A percentile compares a stretch with the other conserved stretches of the same genome.
Evolutionary conservation across 208 protist genomes (phyloP).

Genomic region (Trypanosoma melophagium): DNA sequence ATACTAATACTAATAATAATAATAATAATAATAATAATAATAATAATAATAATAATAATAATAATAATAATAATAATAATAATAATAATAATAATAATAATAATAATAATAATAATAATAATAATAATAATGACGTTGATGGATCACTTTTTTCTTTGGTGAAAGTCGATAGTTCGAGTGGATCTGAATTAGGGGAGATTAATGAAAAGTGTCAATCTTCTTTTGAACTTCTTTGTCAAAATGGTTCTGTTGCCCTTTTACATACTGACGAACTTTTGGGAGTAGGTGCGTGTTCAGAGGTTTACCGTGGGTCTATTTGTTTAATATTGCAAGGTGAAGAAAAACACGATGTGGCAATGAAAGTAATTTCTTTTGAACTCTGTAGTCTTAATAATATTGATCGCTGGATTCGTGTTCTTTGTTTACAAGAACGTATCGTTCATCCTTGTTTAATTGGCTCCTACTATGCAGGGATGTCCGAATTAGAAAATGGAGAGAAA

Average conservation of each 20-base stretch:
- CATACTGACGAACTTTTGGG: slow-evolving; percentile 21
- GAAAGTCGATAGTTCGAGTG: background rate
- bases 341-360: slow-evolving; percentile 11
- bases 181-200: background rate
- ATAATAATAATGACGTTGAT: background rate
- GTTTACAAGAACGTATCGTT: background rate
- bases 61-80: background rate
- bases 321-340: background rate
- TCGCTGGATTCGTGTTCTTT: slow-evolving; percentile 22
- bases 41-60: no score
- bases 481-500: background rate
- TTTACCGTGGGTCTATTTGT: slow-evolving; percentile 26
- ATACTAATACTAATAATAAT: no score
- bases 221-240: slow-evolving; percentile 11
- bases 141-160: slow-evolving; percentile 21
- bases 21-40: no score
- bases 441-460: slow-evolving; percentile 23
- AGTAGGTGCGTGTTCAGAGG: slow-evolving; percentile 16
- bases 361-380: slow-evolving; percentile 12
- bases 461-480: slow-evolving; percentile 16
- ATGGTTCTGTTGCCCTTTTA: slow-evolving; percentile 12
- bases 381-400: slow-evolving; percentile 13
- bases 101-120: background rate
- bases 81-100: background rate
- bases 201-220: background rate